Evolutionary conservation across 345 rosid genomes (phyloP), one percentile per base, ranked within the genome.

Genomic region (Sapria himalayana): DNA sequence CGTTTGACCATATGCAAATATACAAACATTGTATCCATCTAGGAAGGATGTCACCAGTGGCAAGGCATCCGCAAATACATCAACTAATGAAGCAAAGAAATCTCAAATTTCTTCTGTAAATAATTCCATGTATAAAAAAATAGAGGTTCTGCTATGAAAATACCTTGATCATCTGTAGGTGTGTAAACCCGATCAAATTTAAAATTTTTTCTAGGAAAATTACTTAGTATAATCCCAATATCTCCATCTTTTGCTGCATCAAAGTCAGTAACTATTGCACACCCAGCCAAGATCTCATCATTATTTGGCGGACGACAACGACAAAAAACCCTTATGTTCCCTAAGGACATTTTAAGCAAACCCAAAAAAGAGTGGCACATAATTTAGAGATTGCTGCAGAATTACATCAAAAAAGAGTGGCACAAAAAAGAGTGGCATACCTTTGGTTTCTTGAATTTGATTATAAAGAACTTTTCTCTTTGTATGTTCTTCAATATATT

Each of bases 1-100:
- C 19, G 98, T 89, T 59, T 89, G 98, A 41, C 98, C 94, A 35
- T 78, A 82, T 37, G 98, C 98, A 65, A 89, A 82, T 46, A 89
- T 82, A 53, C 98, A 89, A 15, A 89, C 94, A 48, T 82, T 82
- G 78, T 76, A 86, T 10, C 98, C 98, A 48, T 86, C 98, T 51
- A 86, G 60, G 48, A 86, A 94, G 1, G 94, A 86, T 39, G 69
- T 63, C 54, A 86, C 94, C 72, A 86, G 39, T 18, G 85, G 93
- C 9, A 70, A 81, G 16, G 93, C 91, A 72, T 86, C 94, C 47
- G 69, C 76, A 58, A 78, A 86, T 33, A 86, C 93, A 63, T 86
- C 93, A 48, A 67, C 94, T 86, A 69, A 48, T 35, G 34, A 21
- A 42, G 42, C 39, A 49, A 61, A 46, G 20, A 45, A 43, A 41